These are phyloP conservation scores for Apiospora arundinis DNA, from an alignment of 2,329 filamentous ascomycete genomes.

Conservation along the genomic window DNA sequence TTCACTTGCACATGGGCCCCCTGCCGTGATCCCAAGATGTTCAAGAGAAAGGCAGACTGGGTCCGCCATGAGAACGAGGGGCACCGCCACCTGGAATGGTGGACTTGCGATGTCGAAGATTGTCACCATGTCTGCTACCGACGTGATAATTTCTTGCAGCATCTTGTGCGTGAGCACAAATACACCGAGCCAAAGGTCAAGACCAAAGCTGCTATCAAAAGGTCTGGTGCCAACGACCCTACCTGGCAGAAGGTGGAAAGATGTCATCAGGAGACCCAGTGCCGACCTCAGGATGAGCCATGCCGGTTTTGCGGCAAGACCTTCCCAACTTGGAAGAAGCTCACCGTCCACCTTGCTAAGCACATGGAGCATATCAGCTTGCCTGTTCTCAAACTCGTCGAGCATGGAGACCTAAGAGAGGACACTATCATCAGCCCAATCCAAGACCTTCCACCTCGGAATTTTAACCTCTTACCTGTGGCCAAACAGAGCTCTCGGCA, in stretches of 20 bases:
- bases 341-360: slow-evolving; percentile 90
- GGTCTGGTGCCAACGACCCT: slow-evolving; percentile 61
- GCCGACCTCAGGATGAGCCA: slow-evolving; percentile 73
- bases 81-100: slow-evolving; percentile 89
- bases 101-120: slow-evolving; percentile 82
- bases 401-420: slow-evolving; percentile 56
- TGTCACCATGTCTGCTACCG: slow-evolving; percentile 85
- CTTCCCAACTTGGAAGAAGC: slow-evolving; percentile 87
- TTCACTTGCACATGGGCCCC: slow-evolving; percentile 90
- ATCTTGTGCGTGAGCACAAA: slow-evolving; percentile 91
- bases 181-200: slow-evolving; percentile 82
- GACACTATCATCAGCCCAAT: slow-evolving; percentile 74
- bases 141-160: slow-evolving; percentile 91
- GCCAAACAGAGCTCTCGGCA: slow-evolving; percentile 40
- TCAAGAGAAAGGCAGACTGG: slow-evolving; percentile 96
- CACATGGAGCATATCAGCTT: slow-evolving; percentile 94
- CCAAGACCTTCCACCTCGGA: slow-evolving; percentile 58
- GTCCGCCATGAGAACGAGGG: slow-evolving; percentile 92
- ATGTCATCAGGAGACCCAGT: slow-evolving; percentile 74
- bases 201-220: slow-evolving; percentile 71
- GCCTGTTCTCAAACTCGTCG: slow-evolving; percentile 72
- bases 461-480: slow-evolving; percentile 40
- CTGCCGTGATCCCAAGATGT: slow-evolving; percentile 86
- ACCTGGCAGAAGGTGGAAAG: slow-evolving; percentile 80
- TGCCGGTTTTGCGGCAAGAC: slow-evolving; percentile 87